These are phyloP conservation scores for Eimeria sp. DNA, from an alignment of 169 alveolate species.

Conservation along the genomic window DNA sequence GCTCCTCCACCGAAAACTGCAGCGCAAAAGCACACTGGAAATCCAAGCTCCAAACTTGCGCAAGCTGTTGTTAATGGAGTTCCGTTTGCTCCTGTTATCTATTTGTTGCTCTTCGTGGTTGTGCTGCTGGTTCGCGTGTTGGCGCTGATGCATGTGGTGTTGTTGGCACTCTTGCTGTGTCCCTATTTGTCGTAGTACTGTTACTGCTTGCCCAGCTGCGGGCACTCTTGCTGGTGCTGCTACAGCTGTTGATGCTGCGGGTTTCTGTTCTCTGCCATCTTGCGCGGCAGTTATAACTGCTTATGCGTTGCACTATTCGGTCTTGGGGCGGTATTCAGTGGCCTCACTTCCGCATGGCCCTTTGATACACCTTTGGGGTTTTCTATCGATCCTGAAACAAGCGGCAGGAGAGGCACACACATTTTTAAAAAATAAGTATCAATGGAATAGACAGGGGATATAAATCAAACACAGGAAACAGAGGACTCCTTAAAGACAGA, in stretches of 20 bases:
- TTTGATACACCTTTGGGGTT: neutral
- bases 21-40: neutral
- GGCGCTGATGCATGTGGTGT: neutral
- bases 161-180: neutral
- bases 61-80: neutral
- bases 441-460: neutral
- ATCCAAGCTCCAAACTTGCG: neutral
- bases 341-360: neutral
- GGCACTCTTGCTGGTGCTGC: neutral
- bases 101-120: neutral
- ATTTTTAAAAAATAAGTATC: neutral
- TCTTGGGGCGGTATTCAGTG: neutral
- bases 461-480: neutral
- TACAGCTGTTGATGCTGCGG: neutral
- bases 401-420: neutral
- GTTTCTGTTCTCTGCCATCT: neutral
- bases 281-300: neutral
- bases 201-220: neutral
- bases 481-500: neutral
- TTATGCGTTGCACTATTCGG: neutral
- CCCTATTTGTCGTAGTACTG: neutral
- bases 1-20: constrained; percentile 59
- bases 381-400: neutral
- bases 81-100: neutral
- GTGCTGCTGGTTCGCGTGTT: neutral